These are phyloP conservation scores for Hibiscus trionum DNA, from an alignment of 345 rosid species.

Conservation along the genomic window DNA sequence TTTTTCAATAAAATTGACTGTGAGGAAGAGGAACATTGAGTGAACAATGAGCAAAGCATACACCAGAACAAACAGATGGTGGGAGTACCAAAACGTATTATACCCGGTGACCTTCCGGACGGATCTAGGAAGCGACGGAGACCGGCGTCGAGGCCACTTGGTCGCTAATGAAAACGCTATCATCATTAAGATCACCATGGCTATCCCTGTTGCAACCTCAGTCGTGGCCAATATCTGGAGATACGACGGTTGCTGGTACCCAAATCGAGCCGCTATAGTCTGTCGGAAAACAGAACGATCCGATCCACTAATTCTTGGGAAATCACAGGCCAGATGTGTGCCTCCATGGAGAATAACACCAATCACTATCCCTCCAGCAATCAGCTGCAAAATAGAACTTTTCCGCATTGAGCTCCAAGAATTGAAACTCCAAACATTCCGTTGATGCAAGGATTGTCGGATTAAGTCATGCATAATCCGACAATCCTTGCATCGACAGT, in stretches of 20 bases:
- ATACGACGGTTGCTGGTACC: constrained; percentile 44
- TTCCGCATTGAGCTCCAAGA: too few relatives aligned
- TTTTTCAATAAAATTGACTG: constrained; percentile 28
- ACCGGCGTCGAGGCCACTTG: constrained; percentile 45
- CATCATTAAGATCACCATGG: constrained; percentile 48
- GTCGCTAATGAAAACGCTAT: constrained; percentile 48
- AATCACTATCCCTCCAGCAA: constrained; percentile 47
- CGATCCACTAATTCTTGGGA: constrained; percentile 39
- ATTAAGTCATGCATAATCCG: too few relatives aligned
- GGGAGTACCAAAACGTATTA: constrained; percentile 56
- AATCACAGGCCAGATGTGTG: constrained; percentile 51
- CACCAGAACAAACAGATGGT: constrained; percentile 45
- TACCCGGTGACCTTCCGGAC: constrained; percentile 39
- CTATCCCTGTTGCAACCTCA: constrained; percentile 43
- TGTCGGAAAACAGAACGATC: constrained; percentile 27
- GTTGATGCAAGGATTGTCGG: too few relatives aligned
- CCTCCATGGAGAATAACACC: constrained; percentile 57
- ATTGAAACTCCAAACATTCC: too few relatives aligned
- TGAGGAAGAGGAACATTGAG: constrained; percentile 54
- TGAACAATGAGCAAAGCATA: constrained; percentile 47
- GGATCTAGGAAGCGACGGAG: constrained; percentile 33
- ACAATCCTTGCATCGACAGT: neutral
- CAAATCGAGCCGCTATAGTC: constrained; percentile 36
- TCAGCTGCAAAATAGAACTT: constrained; percentile 18
- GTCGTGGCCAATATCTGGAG: constrained; percentile 37